A percentile compares a stretch with the other conserved stretches of the same genome.
Evolutionary conservation across 2,329 filamentous ascomycete species (phyloP).

Genomic region (Arthrobotrys iridis): DNA sequence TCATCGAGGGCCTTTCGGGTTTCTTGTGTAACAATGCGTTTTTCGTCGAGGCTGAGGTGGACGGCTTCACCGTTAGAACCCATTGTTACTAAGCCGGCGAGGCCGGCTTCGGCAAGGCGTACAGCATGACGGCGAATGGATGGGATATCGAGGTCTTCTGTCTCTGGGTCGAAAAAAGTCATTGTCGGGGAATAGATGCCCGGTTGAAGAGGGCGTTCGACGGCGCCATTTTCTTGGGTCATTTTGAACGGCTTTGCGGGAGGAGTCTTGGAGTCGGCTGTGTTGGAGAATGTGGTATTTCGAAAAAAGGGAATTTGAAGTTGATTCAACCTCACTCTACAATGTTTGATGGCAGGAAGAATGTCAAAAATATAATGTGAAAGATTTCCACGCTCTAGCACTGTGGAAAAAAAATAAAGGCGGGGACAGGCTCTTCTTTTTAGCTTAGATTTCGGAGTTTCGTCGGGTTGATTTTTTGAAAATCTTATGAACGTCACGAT

Average conservation of each 20-base stretch:
- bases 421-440: conserved; percentile 28
- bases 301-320: background rate
- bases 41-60: conserved; percentile 76
- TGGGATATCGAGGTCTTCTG: conserved; percentile 73
- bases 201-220: conserved; percentile 55
- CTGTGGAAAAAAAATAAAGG: background rate
- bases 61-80: conserved; percentile 86
- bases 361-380: background rate
- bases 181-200: conserved; percentile 79
- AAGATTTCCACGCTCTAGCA: background rate
- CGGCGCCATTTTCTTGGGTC: conserved; percentile 44
- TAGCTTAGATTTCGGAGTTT: conserved; percentile 48
- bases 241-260: conserved; percentile 18
- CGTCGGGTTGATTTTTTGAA: conserved; percentile 45
- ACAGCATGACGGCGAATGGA: conserved; percentile 72
- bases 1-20: conserved; percentile 76
- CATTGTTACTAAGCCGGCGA: conserved; percentile 78
- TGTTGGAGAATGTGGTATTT: conserved; percentile 46
- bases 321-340: background rate
- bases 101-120: conserved; percentile 75
- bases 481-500: conserved; percentile 30
- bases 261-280: conserved; percentile 13
- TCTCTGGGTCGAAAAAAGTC: conserved; percentile 74
- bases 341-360: background rate
- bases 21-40: conserved; percentile 73